phyloP scores from a whole-genome alignment of 139 green algal species.

The Micractinium conductrix region DNA sequence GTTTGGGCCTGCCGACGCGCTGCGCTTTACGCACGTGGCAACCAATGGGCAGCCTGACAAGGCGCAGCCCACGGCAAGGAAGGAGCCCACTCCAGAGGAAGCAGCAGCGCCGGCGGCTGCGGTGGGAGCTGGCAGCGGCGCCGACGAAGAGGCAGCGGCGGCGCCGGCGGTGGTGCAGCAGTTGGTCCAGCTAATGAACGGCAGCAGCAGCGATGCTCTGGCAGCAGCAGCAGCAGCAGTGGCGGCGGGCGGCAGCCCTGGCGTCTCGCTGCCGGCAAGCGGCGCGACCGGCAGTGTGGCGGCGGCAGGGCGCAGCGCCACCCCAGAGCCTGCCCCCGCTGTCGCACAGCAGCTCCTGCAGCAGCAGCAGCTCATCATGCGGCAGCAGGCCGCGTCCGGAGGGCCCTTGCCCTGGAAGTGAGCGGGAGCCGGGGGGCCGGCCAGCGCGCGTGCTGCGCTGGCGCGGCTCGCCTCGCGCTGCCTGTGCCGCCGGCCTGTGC shows the following conservation, averaged over 20 bases:
- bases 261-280: too few species aligned
- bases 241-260: background rate
- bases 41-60: slow-evolving; percentile 3
- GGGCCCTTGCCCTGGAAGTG: slow-evolving; percentile 14
- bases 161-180: background rate
- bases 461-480: too few species aligned
- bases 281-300: background rate
- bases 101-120: too few species aligned
- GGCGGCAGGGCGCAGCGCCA: background rate
- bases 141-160: too few species aligned
- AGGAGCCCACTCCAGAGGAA: too few species aligned
- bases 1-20: slow-evolving; percentile 58
- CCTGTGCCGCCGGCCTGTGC: background rate
- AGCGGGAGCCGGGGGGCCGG: background rate
- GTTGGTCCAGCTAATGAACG: background rate
- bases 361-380: slow-evolving; percentile 1
- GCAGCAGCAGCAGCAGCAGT: background rate
- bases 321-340: background rate
- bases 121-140: too few species aligned
- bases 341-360: slow-evolving; percentile 1
- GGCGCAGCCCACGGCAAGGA: background rate
- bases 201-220: background rate
- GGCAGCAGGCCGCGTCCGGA: slow-evolving; percentile 9
- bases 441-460: background rate
- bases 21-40: slow-evolving; percentile 48